Base-by-base conservation (phyloP, 352 stramenopile genomes). In the Pythium brachiatum region DNA sequence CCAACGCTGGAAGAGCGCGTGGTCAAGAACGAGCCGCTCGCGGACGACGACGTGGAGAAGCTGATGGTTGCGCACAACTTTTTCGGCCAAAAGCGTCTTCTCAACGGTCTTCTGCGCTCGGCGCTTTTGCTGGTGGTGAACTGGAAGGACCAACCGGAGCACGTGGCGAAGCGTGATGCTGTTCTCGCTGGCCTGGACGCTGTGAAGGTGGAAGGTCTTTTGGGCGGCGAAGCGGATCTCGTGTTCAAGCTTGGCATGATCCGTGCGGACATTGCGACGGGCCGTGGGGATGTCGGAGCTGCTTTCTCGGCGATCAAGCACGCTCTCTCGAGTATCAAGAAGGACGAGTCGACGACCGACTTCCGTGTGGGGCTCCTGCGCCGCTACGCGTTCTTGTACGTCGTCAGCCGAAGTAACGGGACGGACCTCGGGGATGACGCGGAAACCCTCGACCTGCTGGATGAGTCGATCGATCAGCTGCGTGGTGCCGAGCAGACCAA, bases 11-110 rank as follows among this genome's bases (percentile, higher is more conserved):
- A 89, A 25, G 70, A 55, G 15, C 46, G 48, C 7, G 47, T 63
- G 20, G 29, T 43, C 16, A 52, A 38, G 21, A 51, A 72, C 20
- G 53, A 64, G 18, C 41, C 68, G 23, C 23, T 66, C 4, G 34
- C 51, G 31, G 41, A 58, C 44, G 36, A 44, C 16, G 50, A 63
- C n/a, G 9, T 64, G 56, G n/a, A 53, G 55, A 72, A 83, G 47
- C 67, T 87, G 25, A 76, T 66, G 66, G 57, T 61, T 18, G 66
- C 58, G 16, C 66, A 81, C n/a, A 66, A 78, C 25, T 80, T 82
- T 57, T 89, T 89, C 63, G 69, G 74, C n/a, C 57, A 66, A 16
- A 85, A 83, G 53, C 73, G 65, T 7, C 56, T 66, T 15, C 61
- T 84, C 26, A 76, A 64, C 23, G 75, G 78, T 9, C 71, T 81